These are phyloP conservation scores for Apostasia ramifera DNA, from an alignment of 106 monocot species.

Conservation along the genomic window DNA sequence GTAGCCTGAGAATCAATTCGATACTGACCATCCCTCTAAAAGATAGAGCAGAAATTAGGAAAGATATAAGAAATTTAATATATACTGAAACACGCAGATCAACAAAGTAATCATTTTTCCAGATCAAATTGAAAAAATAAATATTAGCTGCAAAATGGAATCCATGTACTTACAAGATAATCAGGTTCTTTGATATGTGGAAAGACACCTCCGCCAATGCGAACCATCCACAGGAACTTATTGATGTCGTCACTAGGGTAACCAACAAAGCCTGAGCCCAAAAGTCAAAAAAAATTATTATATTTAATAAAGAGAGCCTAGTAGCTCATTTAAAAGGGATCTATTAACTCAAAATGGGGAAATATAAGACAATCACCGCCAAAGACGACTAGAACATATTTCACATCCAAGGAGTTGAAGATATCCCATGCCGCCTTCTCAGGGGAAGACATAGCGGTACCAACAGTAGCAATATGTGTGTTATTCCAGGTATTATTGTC, in stretches of 20 bases:
- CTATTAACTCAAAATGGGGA: not conserved
- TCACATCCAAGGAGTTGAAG: slow-evolving; percentile 89
- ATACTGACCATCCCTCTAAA: slow-evolving; percentile 93
- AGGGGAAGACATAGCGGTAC: slow-evolving; percentile 98
- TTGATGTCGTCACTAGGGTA: slow-evolving; percentile 99
- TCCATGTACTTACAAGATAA: slow-evolving; percentile 74
- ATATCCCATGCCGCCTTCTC: slow-evolving; percentile 97
- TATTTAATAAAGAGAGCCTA: not conserved
- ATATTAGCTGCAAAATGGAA: not conserved
- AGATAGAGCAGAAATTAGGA: not conserved
- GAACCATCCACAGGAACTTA: slow-evolving; percentile 99
- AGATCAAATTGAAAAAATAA: not conserved
- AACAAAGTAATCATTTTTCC: not conserved
- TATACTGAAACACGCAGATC: not conserved
- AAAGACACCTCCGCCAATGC: slow-evolving; percentile 98
- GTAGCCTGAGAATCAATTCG: slow-evolving; percentile 90
- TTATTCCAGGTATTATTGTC: slow-evolving; percentile 99
- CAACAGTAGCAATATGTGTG: slow-evolving; percentile 97
- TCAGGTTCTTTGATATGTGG: slow-evolving; percentile 98
- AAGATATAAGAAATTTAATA: not conserved
- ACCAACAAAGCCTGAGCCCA: slow-evolving; percentile 80
- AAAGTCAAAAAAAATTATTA: slow-evolving; percentile 4
- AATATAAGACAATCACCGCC: slow-evolving; percentile 39
- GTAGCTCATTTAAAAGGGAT: not conserved
- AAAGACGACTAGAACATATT: slow-evolving; percentile 99